These are phyloP conservation scores for Xylaria digitata DNA, from an alignment of 2,329 filamentous ascomycete genomes.

Conservation along the genomic window DNA sequence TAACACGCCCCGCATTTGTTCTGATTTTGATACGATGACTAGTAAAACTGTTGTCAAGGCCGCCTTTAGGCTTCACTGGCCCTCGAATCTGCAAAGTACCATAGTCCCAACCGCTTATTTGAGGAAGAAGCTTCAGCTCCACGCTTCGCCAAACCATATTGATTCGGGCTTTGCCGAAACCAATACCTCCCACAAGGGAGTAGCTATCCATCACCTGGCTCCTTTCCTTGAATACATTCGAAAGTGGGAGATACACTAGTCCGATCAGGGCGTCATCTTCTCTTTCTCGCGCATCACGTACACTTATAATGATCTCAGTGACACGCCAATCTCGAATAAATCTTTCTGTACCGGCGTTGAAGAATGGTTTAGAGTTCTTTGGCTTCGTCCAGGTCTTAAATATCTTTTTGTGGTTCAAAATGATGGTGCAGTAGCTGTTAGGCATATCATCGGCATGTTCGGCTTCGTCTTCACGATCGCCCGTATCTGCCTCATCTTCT, in stretches of 20 bases:
- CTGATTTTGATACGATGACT: conserved; percentile 68
- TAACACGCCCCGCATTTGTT: conserved; percentile 67
- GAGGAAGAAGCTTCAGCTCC: conserved; percentile 68
- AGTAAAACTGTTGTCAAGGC: conserved; percentile 61
- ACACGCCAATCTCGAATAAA: conserved; percentile 76
- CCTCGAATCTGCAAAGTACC: conserved; percentile 75
- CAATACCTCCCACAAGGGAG: conserved; percentile 77
- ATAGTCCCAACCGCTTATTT: conserved; percentile 75
- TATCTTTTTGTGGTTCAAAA: conserved; percentile 76
- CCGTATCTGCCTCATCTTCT: conserved; percentile 59
- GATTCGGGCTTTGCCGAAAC: conserved; percentile 74
- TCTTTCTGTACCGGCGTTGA: conserved; percentile 79
- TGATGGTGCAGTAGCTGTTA: conserved; percentile 77
- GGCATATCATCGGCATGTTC: conserved; percentile 73
- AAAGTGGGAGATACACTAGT: conserved; percentile 74
- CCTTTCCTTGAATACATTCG: conserved; percentile 69
- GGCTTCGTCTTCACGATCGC: conserved; percentile 65
- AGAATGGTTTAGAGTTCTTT: conserved; percentile 81
- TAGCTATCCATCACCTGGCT: conserved; percentile 75
- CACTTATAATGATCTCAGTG: conserved; percentile 74
- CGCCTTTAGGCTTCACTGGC: conserved; percentile 57
- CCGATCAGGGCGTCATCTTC: conserved; percentile 78
- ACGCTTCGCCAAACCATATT: conserved; percentile 80
- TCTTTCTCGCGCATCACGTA: conserved; percentile 74
- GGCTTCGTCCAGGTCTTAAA: conserved; percentile 81